Conservation (phyloP, 345 rosid species). For the Eucalyptus leucophloia region DNA sequence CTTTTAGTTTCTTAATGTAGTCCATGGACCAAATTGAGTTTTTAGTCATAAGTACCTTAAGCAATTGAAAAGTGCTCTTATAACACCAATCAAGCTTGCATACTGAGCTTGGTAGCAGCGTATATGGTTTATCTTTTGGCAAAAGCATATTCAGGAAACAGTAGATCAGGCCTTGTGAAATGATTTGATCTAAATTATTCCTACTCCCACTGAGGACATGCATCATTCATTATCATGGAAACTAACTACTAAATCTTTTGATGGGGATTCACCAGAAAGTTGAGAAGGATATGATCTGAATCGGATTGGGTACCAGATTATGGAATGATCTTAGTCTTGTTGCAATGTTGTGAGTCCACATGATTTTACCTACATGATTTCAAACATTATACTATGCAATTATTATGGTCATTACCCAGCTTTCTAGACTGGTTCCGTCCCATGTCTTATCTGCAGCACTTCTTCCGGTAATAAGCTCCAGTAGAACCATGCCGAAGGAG, state of each 20-base stretch:
- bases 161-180: not conserved
- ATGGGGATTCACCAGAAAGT: not conserved
- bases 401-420: slow-evolving; percentile 11
- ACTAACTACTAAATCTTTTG: not conserved
- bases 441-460: not conserved
- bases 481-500: slow-evolving; percentile 19
- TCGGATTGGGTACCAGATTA: not conserved
- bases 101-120: not conserved
- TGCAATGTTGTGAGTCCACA: not conserved
- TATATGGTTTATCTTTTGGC: not conserved
- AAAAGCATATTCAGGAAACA: not conserved
- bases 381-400: not conserved
- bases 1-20: not conserved
- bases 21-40: not conserved
- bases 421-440: not conserved
- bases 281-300: not conserved
- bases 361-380: not conserved
- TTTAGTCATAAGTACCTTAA: not conserved
- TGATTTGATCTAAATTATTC: not conserved
- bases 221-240: not conserved
- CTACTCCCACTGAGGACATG: not conserved
- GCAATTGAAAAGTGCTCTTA: not conserved
- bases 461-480: slow-evolving; percentile 25
- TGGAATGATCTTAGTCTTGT: not conserved
- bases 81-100: not conserved